These are phyloP conservation scores for Panus rudis DNA, from an alignment of 768 basidiomycete species.

Conservation along the genomic window DNA sequence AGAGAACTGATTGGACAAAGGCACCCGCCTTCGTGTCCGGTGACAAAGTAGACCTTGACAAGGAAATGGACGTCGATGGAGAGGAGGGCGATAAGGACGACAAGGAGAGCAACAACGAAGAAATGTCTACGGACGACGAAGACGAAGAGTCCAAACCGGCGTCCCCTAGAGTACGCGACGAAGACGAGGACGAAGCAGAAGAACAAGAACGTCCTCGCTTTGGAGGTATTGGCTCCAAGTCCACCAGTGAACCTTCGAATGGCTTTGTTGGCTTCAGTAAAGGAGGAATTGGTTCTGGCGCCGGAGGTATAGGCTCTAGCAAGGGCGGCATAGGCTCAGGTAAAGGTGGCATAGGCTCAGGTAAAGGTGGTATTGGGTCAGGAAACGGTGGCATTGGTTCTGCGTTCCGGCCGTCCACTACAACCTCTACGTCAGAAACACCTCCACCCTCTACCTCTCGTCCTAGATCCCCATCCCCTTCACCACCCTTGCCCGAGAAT, in stretches of 20 bases:
- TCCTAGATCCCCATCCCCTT: conserved; percentile 34
- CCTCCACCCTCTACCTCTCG: conserved; percentile 35
- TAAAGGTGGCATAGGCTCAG: conserved; percentile 9
- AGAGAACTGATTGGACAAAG: conserved; percentile 64
- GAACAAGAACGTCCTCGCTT: conserved; percentile 38
- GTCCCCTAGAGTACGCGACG: conserved; percentile 49
- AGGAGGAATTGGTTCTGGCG: conserved; percentile 28
- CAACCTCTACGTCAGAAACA: conserved; percentile 9
- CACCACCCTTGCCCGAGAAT: conserved; percentile 33
- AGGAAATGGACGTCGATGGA: conserved; percentile 38
- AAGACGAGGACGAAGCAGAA: conserved; percentile 41
- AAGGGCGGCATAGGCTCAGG: conserved; percentile 24
- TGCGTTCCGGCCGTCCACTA: conserved; percentile 17
- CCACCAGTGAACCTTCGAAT: no score
- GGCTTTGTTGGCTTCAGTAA: conserved; percentile 25
- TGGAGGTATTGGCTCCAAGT: conserved; percentile 46
- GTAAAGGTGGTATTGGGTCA: conserved; percentile 19
- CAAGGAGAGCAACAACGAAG: conserved; percentile 30
- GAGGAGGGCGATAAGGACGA: conserved; percentile 28
- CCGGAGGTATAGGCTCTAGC: conserved; percentile 28
- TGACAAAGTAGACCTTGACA: conserved; percentile 34
- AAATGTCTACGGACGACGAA: conserved; percentile 29
- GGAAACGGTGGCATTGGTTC: conserved; percentile 39
- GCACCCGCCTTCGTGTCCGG: conserved; percentile 70
- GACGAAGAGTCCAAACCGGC: conserved; percentile 42